A percentile compares a stretch with the other conserved stretches of the same genome.
These are phyloP conservation scores for Rehmannia glutinosa DNA, from an alignment of 257 asterid genomes.

Conservation along the genomic window DNA sequence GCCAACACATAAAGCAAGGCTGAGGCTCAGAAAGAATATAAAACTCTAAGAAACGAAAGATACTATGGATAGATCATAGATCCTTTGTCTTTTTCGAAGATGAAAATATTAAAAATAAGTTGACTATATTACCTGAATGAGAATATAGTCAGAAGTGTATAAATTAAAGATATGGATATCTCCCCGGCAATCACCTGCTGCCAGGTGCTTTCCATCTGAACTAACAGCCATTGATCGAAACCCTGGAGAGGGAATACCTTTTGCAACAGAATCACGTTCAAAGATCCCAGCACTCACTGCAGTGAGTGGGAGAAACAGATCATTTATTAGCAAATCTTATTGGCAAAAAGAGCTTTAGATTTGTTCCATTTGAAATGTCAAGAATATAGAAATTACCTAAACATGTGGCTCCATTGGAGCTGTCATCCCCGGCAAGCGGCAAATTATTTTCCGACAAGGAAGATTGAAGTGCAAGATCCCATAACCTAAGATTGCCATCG, in stretches of 20 bases:
- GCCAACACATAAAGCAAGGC: constrained; percentile 6
- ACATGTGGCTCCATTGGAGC: constrained; percentile 29
- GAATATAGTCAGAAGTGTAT: constrained; percentile 35
- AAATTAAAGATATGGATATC: constrained; percentile 60
- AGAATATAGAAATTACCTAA: constrained; percentile 36
- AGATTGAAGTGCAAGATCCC: constrained; percentile 59
- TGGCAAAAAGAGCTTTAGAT: neutral
- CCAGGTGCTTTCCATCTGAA: constrained; percentile 67
- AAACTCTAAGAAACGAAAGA: neutral
- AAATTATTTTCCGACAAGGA: constrained; percentile 18
- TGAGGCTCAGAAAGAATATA: neutral
- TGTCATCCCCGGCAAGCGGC: constrained; percentile 23
- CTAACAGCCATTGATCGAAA: constrained; percentile 65
- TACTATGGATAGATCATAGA: neutral
- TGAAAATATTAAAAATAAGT: constrained; percentile 4
- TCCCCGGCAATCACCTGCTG: constrained; percentile 73
- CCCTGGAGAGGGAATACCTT: constrained; percentile 40
- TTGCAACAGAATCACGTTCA: constrained; percentile 58
- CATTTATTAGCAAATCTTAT: constrained; percentile 11
- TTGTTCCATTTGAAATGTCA: constrained; percentile 2
- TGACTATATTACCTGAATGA: constrained; percentile 41
- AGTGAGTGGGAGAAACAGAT: constrained; percentile 9
- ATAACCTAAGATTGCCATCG: constrained; percentile 64
- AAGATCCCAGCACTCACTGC: constrained; percentile 64
- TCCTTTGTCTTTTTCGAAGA: constrained; percentile 14